Conservation (phyloP, 1,284 basidiomycete genomes). For the Irpex lacteus region DNA sequence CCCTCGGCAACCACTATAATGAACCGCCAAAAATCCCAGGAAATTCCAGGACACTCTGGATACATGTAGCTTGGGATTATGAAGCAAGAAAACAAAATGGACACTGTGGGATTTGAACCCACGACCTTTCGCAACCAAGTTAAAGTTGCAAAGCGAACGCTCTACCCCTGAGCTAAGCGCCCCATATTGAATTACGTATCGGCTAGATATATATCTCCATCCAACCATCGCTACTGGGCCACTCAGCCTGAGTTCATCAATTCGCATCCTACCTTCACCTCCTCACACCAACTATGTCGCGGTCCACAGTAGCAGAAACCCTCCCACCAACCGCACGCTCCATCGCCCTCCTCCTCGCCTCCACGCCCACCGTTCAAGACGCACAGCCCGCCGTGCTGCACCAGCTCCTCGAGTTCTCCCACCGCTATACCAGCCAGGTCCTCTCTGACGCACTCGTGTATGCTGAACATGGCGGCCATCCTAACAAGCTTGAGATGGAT, state of each 20-base stretch:
- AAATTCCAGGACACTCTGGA: too few species aligned
- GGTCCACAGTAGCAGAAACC: slow-evolving; percentile 53
- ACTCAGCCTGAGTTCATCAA: not conserved
- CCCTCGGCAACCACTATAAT: too few species aligned
- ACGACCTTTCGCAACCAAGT: not conserved
- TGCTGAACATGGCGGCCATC: slow-evolving; percentile 86
- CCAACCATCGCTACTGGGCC: not conserved
- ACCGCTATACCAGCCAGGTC: slow-evolving; percentile 93
- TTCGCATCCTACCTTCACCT: not conserved
- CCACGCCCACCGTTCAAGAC: slow-evolving; percentile 91
- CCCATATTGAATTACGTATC: not conserved
- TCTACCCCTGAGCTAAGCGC: not conserved
- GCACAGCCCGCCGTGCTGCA: slow-evolving; percentile 92
- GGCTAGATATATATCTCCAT: not conserved
- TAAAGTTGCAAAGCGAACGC: not conserved
- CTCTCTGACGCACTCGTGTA: slow-evolving; percentile 89
- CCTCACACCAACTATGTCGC: slow-evolving; percentile 46
- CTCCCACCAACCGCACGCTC: slow-evolving; percentile 89
- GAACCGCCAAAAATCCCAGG: too few species aligned
- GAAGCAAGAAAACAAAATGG: not conserved
- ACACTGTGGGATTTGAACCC: not conserved
- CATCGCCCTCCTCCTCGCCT: slow-evolving; percentile 89
- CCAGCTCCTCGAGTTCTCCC: slow-evolving; percentile 94
- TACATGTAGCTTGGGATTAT: not conserved
- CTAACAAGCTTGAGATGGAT: slow-evolving; percentile 83